Base-by-base conservation (phyloP, 2,329 filamentous ascomycete genomes). In the Aureobasidium namibiae region DNA sequence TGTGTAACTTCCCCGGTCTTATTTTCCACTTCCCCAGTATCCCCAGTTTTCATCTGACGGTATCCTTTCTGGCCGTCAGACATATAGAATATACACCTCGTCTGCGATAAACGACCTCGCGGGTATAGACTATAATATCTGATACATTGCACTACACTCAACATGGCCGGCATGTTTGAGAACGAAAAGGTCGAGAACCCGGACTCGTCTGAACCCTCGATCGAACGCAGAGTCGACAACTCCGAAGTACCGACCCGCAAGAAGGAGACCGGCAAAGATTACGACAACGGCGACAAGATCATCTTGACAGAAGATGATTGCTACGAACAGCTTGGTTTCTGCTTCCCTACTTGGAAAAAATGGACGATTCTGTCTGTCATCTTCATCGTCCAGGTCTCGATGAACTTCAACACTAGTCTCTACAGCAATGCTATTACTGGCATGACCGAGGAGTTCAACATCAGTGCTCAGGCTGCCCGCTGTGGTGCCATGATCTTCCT, bases 351-450 rank as follows among this genome's bases (percentile, higher is more conserved):
- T 1, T 75, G 72, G 74, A 80, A 78, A 69, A 82, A 82, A 65
- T 83, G 80, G 80, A 72, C 65, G 52, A 78, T 81, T 56, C 72
- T 83, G 26, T 26, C 29, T 26, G 70, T 80, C 65, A 75, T 82
- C 62, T 81, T 82, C 67, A 66, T 77, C 10, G 77, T 83, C 0
- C 80, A 82, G 64, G 75, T 80, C 9, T 80, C 78, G 14, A 83
- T 83, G 79, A 83, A 83, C 67, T 79, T 82, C 70, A 83, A 83
- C 67, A 79, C 80, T 0, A 80, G 77, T 7, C 71, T 83, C 6
- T 83, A 80, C 66, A 76, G 78, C 49, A 82, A 82, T 60, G 80
- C 75, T 0, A 72, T 82, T 23, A 65, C 62, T 3, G 74, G 73
- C 21, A 77, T 82, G 33, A 65, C 70, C 2, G 67, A 78, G 52